Evolutionary conservation across 1,139 yeast species (phyloP), one percentile per base, ranked within the genome.

Genomic region (Hanseniaspora gamundiae): DNA sequence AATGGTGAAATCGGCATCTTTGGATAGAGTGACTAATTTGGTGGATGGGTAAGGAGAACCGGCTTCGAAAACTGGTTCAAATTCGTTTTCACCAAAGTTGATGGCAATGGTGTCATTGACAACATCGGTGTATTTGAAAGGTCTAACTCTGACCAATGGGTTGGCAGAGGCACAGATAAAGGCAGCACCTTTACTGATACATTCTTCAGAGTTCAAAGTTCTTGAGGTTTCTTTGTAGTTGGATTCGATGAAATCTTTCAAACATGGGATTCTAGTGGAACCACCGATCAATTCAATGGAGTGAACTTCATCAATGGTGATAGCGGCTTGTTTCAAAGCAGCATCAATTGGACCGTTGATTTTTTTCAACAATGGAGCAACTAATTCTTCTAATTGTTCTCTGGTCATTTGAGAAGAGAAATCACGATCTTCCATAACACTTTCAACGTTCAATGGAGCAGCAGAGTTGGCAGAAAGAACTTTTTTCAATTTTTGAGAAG

Each of bases 151-250:
- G 60, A 91, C 80, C 54, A 96, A 88, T 68, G 98, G 98, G 27
- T 98, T 91, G 75, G 88, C 97, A 70, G 88, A 85, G 57, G 98
- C 99, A 69, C 98, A 91, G 61, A 93, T 85, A 70, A 91, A 93
- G 45, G 99, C 96, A 57, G 95, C 94, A 73, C 99, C 99, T 68
- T 93, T 84, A 50, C 98, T 97, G 65, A 88, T 82, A 51, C 98
- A 96, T 75, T 91, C 99, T 64, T 91, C 99, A 73, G 88, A 97
- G 76, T 93, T 91, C 69, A 93, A 78, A 57, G 97, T 93, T 73
- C 85, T 84, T 39, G 96, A 85, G 62, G 91, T 75, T 57, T 73
- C 81, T 74, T 86, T 86, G 63, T 91, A 86, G 52, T 84, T 73
- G 62, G 82, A 84, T 55, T 81, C 59, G 57, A 91, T 74, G 64